Conservation (phyloP, 2,329 filamentous ascomycete species). For the Cyanodermella asteris region DNA sequence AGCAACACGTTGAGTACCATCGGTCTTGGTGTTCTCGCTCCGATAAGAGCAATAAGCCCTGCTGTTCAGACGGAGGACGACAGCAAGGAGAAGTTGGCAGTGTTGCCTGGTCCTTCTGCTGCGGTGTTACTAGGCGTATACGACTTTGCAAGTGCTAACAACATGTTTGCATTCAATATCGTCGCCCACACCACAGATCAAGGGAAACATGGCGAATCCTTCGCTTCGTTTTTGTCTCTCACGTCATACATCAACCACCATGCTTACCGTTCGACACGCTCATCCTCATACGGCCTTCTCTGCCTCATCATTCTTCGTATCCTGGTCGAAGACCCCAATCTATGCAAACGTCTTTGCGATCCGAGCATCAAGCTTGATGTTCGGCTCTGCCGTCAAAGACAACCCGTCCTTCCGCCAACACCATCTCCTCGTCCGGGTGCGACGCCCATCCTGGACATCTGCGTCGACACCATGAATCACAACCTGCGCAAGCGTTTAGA, state of each 20-base stretch:
- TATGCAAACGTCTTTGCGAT: slow-evolving; percentile 68
- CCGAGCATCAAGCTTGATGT: slow-evolving; percentile 53
- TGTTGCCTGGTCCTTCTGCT: slow-evolving; percentile 59
- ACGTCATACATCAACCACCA: slow-evolving; percentile 88
- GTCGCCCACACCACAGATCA: slow-evolving; percentile 39
- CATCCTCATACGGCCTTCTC: slow-evolving; percentile 64
- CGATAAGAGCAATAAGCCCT: slow-evolving; percentile 38
- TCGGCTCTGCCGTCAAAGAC: slow-evolving; percentile 70
- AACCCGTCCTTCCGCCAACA: slow-evolving; percentile 61
- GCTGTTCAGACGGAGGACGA: slow-evolving; percentile 52
- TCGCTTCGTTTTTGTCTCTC: slow-evolving; percentile 65
- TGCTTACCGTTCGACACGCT: slow-evolving; percentile 60
- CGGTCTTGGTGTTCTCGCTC: slow-evolving; percentile 54
- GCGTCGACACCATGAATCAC: slow-evolving; percentile 82
- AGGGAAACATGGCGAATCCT: slow-evolving; percentile 47
- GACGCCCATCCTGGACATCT: slow-evolving; percentile 59
- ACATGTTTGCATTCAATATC: slow-evolving; percentile 75
- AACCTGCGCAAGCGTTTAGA: slow-evolving; percentile 75
- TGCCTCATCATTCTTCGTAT: slow-evolving; percentile 70
- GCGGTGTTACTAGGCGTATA: slow-evolving; percentile 69
- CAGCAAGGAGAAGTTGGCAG: slow-evolving; percentile 58
- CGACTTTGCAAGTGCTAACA: slow-evolving; percentile 86
- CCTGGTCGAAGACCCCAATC: slow-evolving; percentile 60
- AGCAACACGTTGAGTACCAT: slow-evolving; percentile 64
- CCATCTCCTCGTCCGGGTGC: slow-evolving; percentile 51